phyloP scores from a whole-genome alignment of 2,329 filamentous ascomycete genomes.

The Beauveria rudraprayagi region DNA sequence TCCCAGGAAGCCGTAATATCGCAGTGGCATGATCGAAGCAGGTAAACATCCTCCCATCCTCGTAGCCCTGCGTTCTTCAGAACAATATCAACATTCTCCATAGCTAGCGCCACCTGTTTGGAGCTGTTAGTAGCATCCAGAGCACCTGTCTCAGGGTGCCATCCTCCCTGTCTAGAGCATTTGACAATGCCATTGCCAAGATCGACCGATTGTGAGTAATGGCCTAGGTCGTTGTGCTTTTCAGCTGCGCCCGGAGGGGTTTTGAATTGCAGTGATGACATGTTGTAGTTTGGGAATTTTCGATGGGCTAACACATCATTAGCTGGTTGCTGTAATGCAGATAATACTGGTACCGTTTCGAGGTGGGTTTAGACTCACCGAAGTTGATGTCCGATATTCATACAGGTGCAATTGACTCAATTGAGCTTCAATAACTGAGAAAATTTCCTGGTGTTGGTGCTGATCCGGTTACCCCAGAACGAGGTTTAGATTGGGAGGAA shows the following conservation, averaged over 20 bases:
- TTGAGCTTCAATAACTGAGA: no score
- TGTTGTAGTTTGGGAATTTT: neutral
- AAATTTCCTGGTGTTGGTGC: no score
- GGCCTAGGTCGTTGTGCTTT: neutral
- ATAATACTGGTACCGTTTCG: no score
- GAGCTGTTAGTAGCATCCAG: conserved; percentile 12
- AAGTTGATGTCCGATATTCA: no score
- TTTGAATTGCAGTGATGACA: neutral
- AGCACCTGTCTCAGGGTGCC: conserved; percentile 13
- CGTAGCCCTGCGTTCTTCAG: conserved; percentile 18
- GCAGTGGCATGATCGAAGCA: conserved; percentile 18
- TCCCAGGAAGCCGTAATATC: conserved; percentile 15
- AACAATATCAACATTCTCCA: conserved; percentile 19
- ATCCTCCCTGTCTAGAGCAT: conserved; percentile 19
- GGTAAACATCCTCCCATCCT: conserved; percentile 22
- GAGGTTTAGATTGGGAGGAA: no score
- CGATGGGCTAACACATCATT: no score
- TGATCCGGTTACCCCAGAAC: no score
- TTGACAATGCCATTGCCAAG: conserved; percentile 18
- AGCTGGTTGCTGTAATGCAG: no score
- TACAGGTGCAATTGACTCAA: no score
- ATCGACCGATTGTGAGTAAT: conserved; percentile 20
- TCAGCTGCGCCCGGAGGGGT: neutral
- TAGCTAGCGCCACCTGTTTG: conserved; percentile 6
- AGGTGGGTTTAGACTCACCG: no score